Base-by-base conservation (phyloP, 2,329 filamentous ascomycete genomes). In the Amauroascus verrucosus region DNA sequence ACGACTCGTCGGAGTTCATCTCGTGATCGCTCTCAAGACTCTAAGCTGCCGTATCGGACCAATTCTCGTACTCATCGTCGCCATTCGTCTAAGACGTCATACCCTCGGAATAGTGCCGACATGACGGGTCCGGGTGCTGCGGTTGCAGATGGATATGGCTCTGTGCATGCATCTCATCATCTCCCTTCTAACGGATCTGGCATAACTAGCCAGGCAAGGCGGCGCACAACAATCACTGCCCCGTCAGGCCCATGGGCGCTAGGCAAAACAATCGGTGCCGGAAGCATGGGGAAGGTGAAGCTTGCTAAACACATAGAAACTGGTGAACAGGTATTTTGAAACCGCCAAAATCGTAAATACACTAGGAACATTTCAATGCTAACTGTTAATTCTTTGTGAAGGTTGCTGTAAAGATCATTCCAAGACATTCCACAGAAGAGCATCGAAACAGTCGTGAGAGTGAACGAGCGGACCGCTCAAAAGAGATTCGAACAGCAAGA, bases 251-350 rank as follows among this genome's bases (percentile, higher is more conserved):
- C 90, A 75, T 98, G 91, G 89, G 83, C 89, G 53, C 76, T 98
- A 50, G 91, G 91, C 56, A 97, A 97, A 76, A 97, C 93, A 2
- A 93, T 98, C 63, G 93, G 93, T 56, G 89, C 90, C 51, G 93
- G 93, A 48, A 97, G 91, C 70, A 98, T 98, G 93, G 93, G 93
- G 59, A 97, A 97, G 70, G 93, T 98, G 58, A 97, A 97, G 74
- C 76, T 98, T 60, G 93, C 93, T 22, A 87, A 87, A 63, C 94
- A 94, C 70, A 79, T 85, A 61, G 90, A 95, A 63, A 87, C 86
- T 18, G 86, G 85, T 62, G 93, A 97, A 75, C 87, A 96, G 82
- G 88, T 90, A 73, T 63, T 77, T 72, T 32, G 14, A 44, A 35
- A 32, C 30, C 18, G 22, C 6, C n/a, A 26, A 13, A 18, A 22